Conservation (phyloP, 2,329 filamentous ascomycete genomes). For the Fusarium veterinarium region DNA sequence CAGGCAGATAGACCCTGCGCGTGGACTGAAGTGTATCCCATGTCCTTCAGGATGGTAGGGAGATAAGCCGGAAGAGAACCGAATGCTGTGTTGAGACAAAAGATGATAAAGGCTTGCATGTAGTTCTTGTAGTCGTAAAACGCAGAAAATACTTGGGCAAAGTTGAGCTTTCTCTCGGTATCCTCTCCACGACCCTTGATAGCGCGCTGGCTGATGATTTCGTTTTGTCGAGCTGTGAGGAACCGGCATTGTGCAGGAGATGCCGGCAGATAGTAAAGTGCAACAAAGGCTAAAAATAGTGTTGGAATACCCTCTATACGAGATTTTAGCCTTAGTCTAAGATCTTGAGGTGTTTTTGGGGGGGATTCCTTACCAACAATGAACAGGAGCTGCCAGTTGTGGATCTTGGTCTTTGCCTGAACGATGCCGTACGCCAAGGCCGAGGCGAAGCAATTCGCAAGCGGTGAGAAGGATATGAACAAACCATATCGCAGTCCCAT, state of each 20-base stretch:
- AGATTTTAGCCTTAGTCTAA: not conserved
- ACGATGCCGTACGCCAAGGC: not conserved
- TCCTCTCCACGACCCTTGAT: not conserved
- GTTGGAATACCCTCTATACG: not conserved
- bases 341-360: too few relatives aligned
- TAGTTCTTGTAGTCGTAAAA: constrained; percentile 63
- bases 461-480: not conserved
- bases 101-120: constrained; percentile 57
- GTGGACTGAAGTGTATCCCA: not conserved
- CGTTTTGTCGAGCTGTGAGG: constrained; percentile 67
- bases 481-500: constrained; percentile 34
- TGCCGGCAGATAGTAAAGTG: constrained; percentile 60
- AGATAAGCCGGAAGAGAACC: constrained; percentile 69
- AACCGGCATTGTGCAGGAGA: constrained; percentile 71
- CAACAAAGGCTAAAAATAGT: not conserved
- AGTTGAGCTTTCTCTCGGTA: constrained; percentile 1
- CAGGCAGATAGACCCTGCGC: not conserved
- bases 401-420: not conserved
- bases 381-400: not conserved
- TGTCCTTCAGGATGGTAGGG: not conserved
- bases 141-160: constrained; percentile 57
- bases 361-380: not conserved
- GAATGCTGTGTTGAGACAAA: constrained; percentile 53
- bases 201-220: not conserved
- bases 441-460: not conserved